These are phyloP conservation scores for Thermothielavioides terrestris DNA, from an alignment of 495 filamentous ascomycete genomes.

Conservation along the genomic window DNA sequence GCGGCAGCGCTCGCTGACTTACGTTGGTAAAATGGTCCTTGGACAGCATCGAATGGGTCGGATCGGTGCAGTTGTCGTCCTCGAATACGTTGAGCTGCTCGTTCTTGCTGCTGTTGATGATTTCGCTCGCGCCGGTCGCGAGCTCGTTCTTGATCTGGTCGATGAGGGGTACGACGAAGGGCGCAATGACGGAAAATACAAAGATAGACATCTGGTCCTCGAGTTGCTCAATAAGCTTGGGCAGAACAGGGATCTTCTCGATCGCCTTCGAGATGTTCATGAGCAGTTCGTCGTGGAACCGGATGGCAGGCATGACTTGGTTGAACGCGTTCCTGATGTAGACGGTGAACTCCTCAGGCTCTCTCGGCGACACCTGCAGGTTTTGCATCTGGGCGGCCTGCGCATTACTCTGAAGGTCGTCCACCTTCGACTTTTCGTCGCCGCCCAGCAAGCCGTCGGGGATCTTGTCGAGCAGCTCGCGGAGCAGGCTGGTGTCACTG, in stretches of 20 bases:
- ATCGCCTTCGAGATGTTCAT: conserved; percentile 66
- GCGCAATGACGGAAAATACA: conserved; percentile 77
- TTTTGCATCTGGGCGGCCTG: conserved; percentile 57
- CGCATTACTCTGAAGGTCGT: conserved; percentile 59
- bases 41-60: conserved; percentile 91
- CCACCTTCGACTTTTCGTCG: conserved; percentile 56
- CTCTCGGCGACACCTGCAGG: conserved; percentile 55
- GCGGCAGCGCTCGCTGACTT: conserved; percentile 10
- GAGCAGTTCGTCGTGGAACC: conserved; percentile 84
- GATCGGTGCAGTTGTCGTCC: conserved; percentile 65
- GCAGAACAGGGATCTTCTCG: conserved; percentile 70
- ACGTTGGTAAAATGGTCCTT: conserved; percentile 86
- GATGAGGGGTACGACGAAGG: conserved; percentile 77
- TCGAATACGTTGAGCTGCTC: conserved; percentile 79
- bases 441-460: conserved; percentile 66
- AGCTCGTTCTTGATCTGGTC: conserved; percentile 77
- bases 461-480: conserved; percentile 67
- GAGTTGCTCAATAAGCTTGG: conserved; percentile 68
- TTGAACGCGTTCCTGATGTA: conserved; percentile 57
- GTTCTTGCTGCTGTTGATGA: conserved; percentile 69
- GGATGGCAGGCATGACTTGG: conserved; percentile 74
- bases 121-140: conserved; percentile 70
- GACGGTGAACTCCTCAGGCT: conserved; percentile 65
- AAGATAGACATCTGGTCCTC: conserved; percentile 74
- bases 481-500: conserved; percentile 55